These are phyloP conservation scores for Juncus effusus DNA, from an alignment of 176 grass and related monocot species.

Conservation along the genomic window DNA sequence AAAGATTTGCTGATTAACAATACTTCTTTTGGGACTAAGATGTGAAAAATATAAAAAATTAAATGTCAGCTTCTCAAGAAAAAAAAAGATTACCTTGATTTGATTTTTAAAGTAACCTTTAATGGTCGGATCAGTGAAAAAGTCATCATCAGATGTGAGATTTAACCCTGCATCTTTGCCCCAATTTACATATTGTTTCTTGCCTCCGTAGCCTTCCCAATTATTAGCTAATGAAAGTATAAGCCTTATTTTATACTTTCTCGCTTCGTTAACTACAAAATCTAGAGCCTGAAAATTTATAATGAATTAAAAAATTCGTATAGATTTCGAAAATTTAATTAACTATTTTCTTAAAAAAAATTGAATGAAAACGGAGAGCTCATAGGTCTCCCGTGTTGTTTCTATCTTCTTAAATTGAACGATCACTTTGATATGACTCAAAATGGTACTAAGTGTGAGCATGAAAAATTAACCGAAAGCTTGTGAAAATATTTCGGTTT, in stretches of 20 bases:
- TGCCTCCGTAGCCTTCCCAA: conserved; percentile 66
- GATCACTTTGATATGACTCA: neutral
- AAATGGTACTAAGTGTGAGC: neutral
- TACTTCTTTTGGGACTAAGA: neutral
- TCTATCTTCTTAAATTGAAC: neutral
- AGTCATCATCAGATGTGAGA: conserved; percentile 52
- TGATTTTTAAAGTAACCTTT: conserved; percentile 54
- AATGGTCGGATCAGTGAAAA: conserved; percentile 48
- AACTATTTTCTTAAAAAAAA: neutral
- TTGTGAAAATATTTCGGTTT: neutral
- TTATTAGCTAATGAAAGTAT: conserved; percentile 55
- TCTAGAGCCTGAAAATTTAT: conserved; percentile 47
- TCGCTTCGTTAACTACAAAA: conserved; percentile 72
- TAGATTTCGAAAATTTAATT: neutral
- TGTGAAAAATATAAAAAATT: no score
- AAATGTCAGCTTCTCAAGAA: neutral
- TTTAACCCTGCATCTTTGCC: conserved; percentile 38
- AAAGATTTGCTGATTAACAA: neutral
- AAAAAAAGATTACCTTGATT: conserved; percentile 33
- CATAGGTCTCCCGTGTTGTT: no score
- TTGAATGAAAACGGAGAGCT: no score
- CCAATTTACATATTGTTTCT: conserved; percentile 63
- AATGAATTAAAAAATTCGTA: neutral
- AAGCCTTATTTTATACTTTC: conserved; percentile 53
- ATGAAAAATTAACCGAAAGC: no score